Percentiles rank a stretch among this genome's conserved stretches.
These are phyloP conservation scores for Mycosphaerelloides madeirae DNA, from an alignment of 2,329 filamentous ascomycete species.

Conservation along the genomic window DNA sequence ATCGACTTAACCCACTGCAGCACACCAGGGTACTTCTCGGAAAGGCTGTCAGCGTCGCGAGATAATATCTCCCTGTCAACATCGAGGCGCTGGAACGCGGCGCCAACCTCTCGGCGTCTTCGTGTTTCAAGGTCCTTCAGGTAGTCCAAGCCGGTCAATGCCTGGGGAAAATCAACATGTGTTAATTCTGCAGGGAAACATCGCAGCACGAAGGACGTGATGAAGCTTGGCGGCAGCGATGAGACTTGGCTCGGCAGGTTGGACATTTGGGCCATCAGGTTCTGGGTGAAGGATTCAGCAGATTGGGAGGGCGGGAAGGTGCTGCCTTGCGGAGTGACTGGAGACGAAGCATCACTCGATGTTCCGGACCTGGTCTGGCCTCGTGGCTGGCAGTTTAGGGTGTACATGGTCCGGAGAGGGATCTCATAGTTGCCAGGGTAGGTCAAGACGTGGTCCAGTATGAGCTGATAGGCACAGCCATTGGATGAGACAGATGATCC, in stretches of 20 bases:
- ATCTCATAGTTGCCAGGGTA: constrained; percentile 62
- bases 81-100: constrained; percentile 51
- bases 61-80: constrained; percentile 47
- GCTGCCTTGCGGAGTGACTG: constrained; percentile 32
- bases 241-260: constrained; percentile 56
- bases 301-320: constrained; percentile 22
- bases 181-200: constrained; percentile 54
- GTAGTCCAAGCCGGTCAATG: constrained; percentile 62
- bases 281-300: constrained; percentile 46
- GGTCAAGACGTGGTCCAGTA: constrained; percentile 56
- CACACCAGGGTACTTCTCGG: constrained; percentile 50
- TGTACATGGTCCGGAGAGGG: constrained; percentile 63
- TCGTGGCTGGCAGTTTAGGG: constrained; percentile 57
- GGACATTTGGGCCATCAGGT: constrained; percentile 53
- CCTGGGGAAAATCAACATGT: constrained; percentile 61
- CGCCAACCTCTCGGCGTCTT: constrained; percentile 54
- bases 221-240: constrained; percentile 58
- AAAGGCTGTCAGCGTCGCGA: constrained; percentile 45
- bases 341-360: constrained; percentile 33
- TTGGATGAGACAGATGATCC: constrained; percentile 32
- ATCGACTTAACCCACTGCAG: constrained; percentile 49
- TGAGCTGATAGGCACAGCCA: constrained; percentile 41
- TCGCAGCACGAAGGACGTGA: constrained; percentile 57
- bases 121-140: constrained; percentile 59
- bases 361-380: constrained; percentile 33